Percentiles rank a stretch among this genome's conserved stretches.
Evolutionary conservation across 2,329 filamentous ascomycete genomes (phyloP).

Genomic region (Epichloe coenophiala): DNA sequence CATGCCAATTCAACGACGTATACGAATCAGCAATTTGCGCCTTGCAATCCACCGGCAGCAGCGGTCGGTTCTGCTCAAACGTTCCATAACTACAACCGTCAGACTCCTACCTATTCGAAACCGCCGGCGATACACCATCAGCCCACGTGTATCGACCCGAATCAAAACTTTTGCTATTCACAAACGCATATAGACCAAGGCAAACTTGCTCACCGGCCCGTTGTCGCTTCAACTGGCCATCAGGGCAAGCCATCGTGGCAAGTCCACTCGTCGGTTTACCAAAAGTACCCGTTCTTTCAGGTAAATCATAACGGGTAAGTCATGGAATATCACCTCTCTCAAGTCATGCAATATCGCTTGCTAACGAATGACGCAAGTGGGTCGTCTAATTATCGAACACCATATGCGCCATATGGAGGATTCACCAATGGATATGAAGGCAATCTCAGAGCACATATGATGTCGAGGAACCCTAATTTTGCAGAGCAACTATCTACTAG

Average conservation of each 20-base stretch:
- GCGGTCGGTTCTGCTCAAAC: background rate
- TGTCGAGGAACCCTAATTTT: slow-evolving; percentile 19
- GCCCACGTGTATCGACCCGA: background rate
- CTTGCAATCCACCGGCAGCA: slow-evolving; percentile 1
- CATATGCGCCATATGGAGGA: slow-evolving; percentile 42
- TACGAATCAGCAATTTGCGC: slow-evolving; percentile 13
- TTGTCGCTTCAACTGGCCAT: slow-evolving; percentile 1
- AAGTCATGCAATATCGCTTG: background rate
- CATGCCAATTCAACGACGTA: slow-evolving; percentile 5
- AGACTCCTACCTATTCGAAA: slow-evolving; percentile 1
- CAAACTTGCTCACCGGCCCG: background rate
- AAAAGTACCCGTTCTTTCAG: slow-evolving; percentile 46
- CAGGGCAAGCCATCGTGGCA: slow-evolving; percentile 20
- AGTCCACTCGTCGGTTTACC: slow-evolving; percentile 28
- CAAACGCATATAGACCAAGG: slow-evolving; percentile 1
- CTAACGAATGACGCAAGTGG: slow-evolving; percentile 26
- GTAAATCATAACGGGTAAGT: slow-evolving; percentile 44
- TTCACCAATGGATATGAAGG: slow-evolving; percentile 50
- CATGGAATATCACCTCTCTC: background rate
- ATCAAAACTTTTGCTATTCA: background rate
- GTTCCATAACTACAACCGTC: slow-evolving; percentile 7
- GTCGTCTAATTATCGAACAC: slow-evolving; percentile 42
- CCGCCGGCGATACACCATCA: background rate
- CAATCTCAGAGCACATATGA: slow-evolving; percentile 31
- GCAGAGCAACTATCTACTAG: slow-evolving; percentile 9